These are phyloP conservation scores for Nepenthes gracilis DNA, from an alignment of 148 eudicot genomes.

Conservation along the genomic window DNA sequence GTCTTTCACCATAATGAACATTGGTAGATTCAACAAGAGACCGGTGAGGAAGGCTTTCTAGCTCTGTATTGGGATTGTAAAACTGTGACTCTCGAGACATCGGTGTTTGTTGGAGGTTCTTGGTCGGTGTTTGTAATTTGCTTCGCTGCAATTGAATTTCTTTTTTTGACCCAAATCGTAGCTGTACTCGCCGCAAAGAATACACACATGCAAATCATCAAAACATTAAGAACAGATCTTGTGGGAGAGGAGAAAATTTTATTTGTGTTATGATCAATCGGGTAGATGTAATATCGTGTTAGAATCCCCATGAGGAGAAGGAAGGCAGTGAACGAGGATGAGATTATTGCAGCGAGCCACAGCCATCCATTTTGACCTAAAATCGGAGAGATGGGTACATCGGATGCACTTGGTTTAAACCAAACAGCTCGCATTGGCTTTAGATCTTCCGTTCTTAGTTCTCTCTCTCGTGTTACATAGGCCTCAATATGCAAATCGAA, in stretches of 20 bases:
- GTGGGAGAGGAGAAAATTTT: constrained; percentile 23
- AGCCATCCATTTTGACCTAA: constrained; percentile 66
- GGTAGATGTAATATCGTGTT: constrained; percentile 67
- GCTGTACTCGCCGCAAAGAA: constrained; percentile 27
- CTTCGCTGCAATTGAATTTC: constrained; percentile 34
- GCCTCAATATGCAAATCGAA: constrained; percentile 65
- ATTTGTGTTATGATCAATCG: constrained; percentile 62
- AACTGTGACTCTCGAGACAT: constrained; percentile 32
- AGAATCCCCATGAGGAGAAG: constrained; percentile 52
- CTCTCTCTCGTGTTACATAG: constrained; percentile 59
- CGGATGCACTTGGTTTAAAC: constrained; percentile 48
- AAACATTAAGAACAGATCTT: constrained; percentile 25
- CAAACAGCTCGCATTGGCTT: constrained; percentile 23
- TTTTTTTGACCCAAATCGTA: constrained; percentile 64
- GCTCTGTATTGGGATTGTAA: constrained; percentile 47
- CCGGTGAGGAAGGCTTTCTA: constrained; percentile 75
- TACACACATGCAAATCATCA: constrained; percentile 48
- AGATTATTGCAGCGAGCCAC: constrained; percentile 65
- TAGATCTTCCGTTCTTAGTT: constrained; percentile 12
- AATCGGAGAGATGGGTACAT: constrained; percentile 50
- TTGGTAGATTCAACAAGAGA: constrained; percentile 38
- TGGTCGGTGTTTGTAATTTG: constrained; percentile 44
- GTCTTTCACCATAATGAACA: constrained; percentile 69
- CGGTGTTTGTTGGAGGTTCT: constrained; percentile 29
- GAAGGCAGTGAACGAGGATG: constrained; percentile 59